Evolutionary conservation across 2,329 filamentous ascomycete genomes (phyloP).

Genomic region (Neopestalotiopsis clavispora): DNA sequence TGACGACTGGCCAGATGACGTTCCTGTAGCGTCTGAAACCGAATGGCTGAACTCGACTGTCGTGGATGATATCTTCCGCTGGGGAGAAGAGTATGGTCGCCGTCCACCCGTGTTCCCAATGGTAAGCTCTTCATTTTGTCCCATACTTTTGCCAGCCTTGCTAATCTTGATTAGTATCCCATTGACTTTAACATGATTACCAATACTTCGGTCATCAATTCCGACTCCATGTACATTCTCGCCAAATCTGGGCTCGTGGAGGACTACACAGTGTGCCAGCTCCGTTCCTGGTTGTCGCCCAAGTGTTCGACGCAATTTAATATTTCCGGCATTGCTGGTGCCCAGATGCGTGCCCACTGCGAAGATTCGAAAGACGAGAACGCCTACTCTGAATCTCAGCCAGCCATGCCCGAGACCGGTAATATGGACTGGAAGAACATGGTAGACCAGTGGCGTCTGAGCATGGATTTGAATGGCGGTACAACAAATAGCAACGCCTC

Average conservation of each 20-base stretch:
- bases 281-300: constrained; percentile 67
- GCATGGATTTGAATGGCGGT: constrained; percentile 63
- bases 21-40: constrained; percentile 37
- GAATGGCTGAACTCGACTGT: constrained; percentile 60
- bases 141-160: not conserved
- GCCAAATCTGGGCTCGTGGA: constrained; percentile 47
- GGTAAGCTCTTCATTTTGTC: constrained; percentile 37
- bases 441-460: constrained; percentile 56
- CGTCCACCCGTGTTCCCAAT: constrained; percentile 57
- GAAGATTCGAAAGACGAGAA: constrained; percentile 58
- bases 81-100: constrained; percentile 58
- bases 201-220: constrained; percentile 51
- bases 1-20: constrained; percentile 42
- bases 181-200: constrained; percentile 68
- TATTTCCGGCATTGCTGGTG: constrained; percentile 61
- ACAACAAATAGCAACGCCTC: constrained; percentile 59
- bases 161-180: constrained; percentile 50
- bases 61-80: constrained; percentile 74
- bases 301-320: constrained; percentile 69
- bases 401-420: constrained; percentile 36
- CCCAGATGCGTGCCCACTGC: constrained; percentile 65
- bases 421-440: constrained; percentile 60
- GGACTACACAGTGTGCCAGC: constrained; percentile 70
- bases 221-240: constrained; percentile 69
- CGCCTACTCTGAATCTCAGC: constrained; percentile 55